Conservation (phyloP, 2,329 filamentous ascomycete genomes). For the Aulographum hederae region DNA sequence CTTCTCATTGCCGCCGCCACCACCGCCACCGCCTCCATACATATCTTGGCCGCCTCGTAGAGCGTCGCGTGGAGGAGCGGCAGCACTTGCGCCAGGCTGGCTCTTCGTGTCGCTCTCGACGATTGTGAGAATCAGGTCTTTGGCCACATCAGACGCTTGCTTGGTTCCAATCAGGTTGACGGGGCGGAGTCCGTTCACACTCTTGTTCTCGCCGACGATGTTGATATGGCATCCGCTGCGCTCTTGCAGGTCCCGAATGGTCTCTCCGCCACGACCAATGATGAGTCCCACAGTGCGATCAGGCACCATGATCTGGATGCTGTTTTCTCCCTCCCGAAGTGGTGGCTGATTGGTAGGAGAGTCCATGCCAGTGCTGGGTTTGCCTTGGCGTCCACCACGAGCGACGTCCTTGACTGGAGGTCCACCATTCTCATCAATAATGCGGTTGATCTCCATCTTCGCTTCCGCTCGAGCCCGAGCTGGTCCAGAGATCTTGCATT, state of each 20-base stretch:
- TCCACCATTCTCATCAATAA: constrained; percentile 66
- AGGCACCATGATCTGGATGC: constrained; percentile 84
- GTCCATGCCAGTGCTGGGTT: background rate
- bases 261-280: constrained; percentile 85
- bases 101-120: constrained; percentile 70
- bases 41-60: constrained; percentile 9
- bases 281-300: constrained; percentile 85
- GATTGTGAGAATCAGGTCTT: constrained; percentile 82
- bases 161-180: constrained; percentile 76
- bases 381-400: constrained; percentile 12
- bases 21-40: constrained; percentile 11
- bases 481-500: constrained; percentile 71
- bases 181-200: constrained; percentile 71
- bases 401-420: constrained; percentile 21
- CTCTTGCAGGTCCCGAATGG: constrained; percentile 81
- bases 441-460: constrained; percentile 66
- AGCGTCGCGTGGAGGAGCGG: constrained; percentile 7
- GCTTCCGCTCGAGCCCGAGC: constrained; percentile 56
- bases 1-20: constrained; percentile 33
- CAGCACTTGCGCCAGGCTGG: constrained; percentile 16
- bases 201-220: constrained; percentile 86
- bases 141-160: constrained; percentile 57
- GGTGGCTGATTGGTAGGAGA: constrained; percentile 24
- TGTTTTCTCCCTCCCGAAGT: constrained; percentile 64
- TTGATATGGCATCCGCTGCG: constrained; percentile 89